Evolutionary conservation across 345 rosid genomes (phyloP).

Genomic region (Acer yangbiense): DNA sequence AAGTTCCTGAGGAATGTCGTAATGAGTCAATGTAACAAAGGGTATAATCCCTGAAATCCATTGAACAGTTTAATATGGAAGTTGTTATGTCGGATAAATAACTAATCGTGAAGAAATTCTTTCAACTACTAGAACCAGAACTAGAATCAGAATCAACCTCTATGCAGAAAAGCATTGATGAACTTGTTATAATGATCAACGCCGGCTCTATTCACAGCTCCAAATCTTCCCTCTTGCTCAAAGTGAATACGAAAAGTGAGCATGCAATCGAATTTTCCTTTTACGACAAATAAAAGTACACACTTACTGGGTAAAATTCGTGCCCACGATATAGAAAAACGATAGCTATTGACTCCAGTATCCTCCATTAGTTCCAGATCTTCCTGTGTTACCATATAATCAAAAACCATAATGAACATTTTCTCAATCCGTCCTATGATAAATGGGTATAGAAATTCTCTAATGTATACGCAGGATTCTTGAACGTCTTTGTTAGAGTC

Average conservation of each 20-base stretch:
- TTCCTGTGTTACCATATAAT: slow-evolving; percentile 40
- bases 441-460: background rate
- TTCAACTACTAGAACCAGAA: no score
- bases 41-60: slow-evolving; percentile 70
- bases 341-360: slow-evolving; percentile 66
- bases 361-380: slow-evolving; percentile 59
- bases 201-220: slow-evolving; percentile 57
- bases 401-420: slow-evolving; percentile 18
- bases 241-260: background rate
- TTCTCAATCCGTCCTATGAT: slow-evolving; percentile 16
- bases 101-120: no score
- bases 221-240: slow-evolving; percentile 65
- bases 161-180: slow-evolving; percentile 51
- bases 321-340: slow-evolving; percentile 86
- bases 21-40: slow-evolving; percentile 75
- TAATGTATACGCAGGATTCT: no score
- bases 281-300: background rate
- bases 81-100: background rate
- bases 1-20: slow-evolving; percentile 74
- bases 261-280: background rate
- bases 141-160: slow-evolving; percentile 32
- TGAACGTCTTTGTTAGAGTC: no score
- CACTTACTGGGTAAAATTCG: slow-evolving; percentile 73
- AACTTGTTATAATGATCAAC: slow-evolving; percentile 58
- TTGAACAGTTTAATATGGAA: background rate